phyloP scores from a whole-genome alignment of 768 basidiomycete species.

The Pholiota molesta region DNA sequence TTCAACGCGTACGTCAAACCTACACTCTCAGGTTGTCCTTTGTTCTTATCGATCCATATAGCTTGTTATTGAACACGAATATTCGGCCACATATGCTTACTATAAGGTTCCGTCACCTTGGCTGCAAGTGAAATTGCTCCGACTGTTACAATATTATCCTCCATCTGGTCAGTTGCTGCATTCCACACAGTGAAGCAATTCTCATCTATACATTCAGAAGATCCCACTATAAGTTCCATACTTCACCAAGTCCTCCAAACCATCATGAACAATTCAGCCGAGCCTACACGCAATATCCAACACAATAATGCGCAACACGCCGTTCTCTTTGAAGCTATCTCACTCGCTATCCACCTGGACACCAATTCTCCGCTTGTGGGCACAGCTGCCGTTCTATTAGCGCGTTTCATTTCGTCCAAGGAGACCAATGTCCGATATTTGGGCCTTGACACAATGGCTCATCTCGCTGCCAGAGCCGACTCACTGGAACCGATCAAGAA shows the following conservation, averaged over 20 bases:
- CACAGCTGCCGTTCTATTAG: constrained; percentile 87
- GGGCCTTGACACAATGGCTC: constrained; percentile 97
- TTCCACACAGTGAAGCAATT: neutral
- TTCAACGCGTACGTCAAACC: constrained; percentile 65
- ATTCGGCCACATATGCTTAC: constrained; percentile 87
- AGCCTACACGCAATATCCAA: constrained; percentile 92
- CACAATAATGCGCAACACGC: constrained; percentile 99
- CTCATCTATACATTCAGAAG: constrained; percentile 31
- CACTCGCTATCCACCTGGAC: constrained; percentile 95
- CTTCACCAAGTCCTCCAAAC: constrained; percentile 85
- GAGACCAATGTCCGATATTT: constrained; percentile 99
- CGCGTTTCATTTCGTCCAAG: constrained; percentile 95
- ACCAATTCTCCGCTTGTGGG: constrained; percentile 86
- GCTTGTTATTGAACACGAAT: constrained; percentile 93
- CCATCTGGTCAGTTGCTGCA: constrained; percentile 73
- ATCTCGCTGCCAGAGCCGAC: constrained; percentile 92
- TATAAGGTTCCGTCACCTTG: constrained; percentile 98
- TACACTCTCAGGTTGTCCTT: neutral
- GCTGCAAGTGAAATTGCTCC: constrained; percentile 95
- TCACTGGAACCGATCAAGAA: constrained; percentile 91
- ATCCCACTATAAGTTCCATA: constrained; percentile 74
- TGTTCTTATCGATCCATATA: constrained; percentile 30
- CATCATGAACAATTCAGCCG: constrained; percentile 89
- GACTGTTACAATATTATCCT: constrained; percentile 93
- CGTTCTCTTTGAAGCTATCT: constrained; percentile 97